phyloP scores from a whole-genome alignment of 345 rosid species.

The Reutealis trisperma region DNA sequence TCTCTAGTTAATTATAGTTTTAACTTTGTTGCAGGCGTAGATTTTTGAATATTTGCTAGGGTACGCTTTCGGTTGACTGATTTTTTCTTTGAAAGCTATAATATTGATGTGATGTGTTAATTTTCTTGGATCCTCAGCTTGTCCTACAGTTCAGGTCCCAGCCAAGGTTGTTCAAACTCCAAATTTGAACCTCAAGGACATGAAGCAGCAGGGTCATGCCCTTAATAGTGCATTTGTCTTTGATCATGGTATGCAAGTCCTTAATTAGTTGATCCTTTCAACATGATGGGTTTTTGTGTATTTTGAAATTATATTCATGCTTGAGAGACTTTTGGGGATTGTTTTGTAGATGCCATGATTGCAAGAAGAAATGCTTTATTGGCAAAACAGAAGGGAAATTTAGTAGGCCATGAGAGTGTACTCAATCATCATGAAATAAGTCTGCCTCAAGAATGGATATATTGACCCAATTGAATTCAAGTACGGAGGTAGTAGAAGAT shows the following conservation, averaged over 20 bases:
- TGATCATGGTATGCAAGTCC: conserved; percentile 32
- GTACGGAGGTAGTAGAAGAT: background rate
- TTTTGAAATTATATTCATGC: too few relatives aligned
- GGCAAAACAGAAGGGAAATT: conserved; percentile 31
- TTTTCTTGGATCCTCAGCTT: conserved; percentile 4
- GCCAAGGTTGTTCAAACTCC: conserved; percentile 22
- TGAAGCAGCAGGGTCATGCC: background rate
- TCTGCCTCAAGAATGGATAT: conserved; percentile 72
- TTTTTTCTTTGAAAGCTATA: too few relatives aligned
- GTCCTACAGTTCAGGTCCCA: conserved; percentile 17
- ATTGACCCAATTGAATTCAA: conserved; percentile 29
- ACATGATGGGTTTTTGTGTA: background rate
- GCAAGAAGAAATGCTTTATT: conserved; percentile 38
- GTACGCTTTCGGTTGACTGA: too few relatives aligned
- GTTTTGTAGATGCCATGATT: conserved; percentile 40
- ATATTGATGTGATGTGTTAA: too few relatives aligned
- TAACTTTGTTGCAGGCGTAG: background rate
- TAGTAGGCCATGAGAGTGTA: conserved; percentile 24
- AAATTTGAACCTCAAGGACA: conserved; percentile 11
- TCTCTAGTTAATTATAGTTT: background rate
- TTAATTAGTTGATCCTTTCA: background rate
- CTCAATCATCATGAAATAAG: conserved; percentile 39
- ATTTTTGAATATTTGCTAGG: too few relatives aligned
- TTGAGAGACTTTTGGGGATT: background rate
- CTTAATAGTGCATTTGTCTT: conserved; percentile 28